phyloP scores from a whole-genome alignment of 1,284 basidiomycete species.

The Vanrija humicola region DNA sequence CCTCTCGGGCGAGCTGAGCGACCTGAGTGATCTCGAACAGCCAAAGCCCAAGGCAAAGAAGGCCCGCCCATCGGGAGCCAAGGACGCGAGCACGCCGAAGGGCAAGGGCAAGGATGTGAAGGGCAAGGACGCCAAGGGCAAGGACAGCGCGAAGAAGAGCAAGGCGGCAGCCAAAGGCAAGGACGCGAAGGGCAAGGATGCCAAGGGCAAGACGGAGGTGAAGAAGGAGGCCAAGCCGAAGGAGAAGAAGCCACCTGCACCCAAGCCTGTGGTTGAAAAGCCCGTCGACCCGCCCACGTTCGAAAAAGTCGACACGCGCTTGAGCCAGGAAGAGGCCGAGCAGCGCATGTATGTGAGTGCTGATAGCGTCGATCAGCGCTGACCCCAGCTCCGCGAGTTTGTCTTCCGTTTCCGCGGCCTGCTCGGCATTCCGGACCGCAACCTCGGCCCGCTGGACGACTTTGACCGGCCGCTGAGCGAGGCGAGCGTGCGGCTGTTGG shows the following conservation, averaged over 20 bases:
- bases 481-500: constrained; percentile 32
- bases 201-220: constrained; percentile 4
- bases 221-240: constrained; percentile 13
- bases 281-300: constrained; percentile 27
- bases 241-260: not conserved
- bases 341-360: constrained; percentile 34
- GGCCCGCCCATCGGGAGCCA: not conserved
- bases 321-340: constrained; percentile 29
- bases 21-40: not conserved
- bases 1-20: not conserved
- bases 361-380: not conserved
- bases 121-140: constrained; percentile 4
- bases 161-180: not conserved
- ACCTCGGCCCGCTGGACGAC: constrained; percentile 37
- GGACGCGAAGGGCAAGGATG: not conserved
- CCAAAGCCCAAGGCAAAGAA: not conserved
- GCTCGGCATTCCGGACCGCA: constrained; percentile 34
- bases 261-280: not conserved
- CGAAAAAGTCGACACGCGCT: constrained; percentile 28
- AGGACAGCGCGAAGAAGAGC: constrained; percentile 6
- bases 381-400: constrained; percentile 38
- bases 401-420: constrained; percentile 31
- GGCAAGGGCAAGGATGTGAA: constrained; percentile 10
- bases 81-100: constrained; percentile 2
- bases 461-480: constrained; percentile 42